Conservation (phyloP, 306 rosid species). For the Corylus avellana region DNA sequence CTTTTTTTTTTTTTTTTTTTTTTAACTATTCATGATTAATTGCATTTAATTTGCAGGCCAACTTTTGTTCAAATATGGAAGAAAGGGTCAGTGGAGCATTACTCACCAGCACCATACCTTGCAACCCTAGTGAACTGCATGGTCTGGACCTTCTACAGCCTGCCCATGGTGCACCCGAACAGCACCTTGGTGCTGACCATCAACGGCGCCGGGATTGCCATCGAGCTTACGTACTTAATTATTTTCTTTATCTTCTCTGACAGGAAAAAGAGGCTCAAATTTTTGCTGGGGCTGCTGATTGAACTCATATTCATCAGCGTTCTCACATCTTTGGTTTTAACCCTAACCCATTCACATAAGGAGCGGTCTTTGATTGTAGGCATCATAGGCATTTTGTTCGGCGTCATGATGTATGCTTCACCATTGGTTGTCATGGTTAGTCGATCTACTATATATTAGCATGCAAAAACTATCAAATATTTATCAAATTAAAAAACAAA, state of each 20-base stretch:
- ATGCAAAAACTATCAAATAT: neutral
- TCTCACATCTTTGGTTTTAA: conserved; percentile 43
- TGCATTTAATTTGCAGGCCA: conserved; percentile 39
- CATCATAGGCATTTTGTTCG: conserved; percentile 52
- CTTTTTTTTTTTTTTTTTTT: too few relatives aligned
- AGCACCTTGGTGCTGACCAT: conserved; percentile 70
- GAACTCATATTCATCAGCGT: conserved; percentile 48
- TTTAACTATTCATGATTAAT: neutral
- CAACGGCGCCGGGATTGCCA: conserved; percentile 55
- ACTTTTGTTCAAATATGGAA: conserved; percentile 73
- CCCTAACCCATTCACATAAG: conserved; percentile 33
- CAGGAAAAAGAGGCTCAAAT: conserved; percentile 56
- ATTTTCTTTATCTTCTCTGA: conserved; percentile 65
- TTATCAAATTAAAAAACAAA: too few relatives aligned
- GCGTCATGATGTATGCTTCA: conserved; percentile 87
- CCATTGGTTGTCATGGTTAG: conserved; percentile 75
- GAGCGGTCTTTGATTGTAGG: conserved; percentile 69
- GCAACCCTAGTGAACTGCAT: conserved; percentile 78
- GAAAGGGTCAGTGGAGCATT: conserved; percentile 75
- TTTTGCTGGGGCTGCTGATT: conserved; percentile 30
- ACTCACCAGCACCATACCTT: conserved; percentile 74
- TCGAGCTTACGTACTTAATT: conserved; percentile 57
- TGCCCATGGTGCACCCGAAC: conserved; percentile 72
- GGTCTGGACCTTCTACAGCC: conserved; percentile 80
- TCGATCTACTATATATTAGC: neutral